These are phyloP conservation scores for Pleurotus giganteus DNA, from an alignment of 768 basidiomycete genomes.

Conservation along the genomic window DNA sequence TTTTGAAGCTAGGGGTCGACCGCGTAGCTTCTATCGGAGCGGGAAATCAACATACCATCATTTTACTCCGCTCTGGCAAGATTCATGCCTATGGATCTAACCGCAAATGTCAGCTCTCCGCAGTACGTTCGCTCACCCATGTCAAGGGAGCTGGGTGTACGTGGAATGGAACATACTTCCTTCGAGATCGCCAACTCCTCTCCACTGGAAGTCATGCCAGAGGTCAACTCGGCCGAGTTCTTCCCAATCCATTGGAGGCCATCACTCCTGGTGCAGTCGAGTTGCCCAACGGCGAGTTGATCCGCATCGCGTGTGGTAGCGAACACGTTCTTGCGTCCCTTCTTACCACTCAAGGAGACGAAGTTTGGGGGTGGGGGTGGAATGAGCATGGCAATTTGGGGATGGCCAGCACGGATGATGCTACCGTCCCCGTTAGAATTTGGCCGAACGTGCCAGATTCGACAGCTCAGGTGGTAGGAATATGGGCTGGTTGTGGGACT, in stretches of 20 bases:
- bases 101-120: slow-evolving; percentile 62
- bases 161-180: slow-evolving; percentile 77
- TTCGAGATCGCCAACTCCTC: slow-evolving; percentile 27
- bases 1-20: slow-evolving; percentile 31
- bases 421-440: slow-evolving; percentile 44
- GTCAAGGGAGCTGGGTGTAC: slow-evolving; percentile 52
- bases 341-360: slow-evolving; percentile 12
- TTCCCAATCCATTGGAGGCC: slow-evolving; percentile 13
- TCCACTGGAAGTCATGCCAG: slow-evolving; percentile 57
- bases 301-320: slow-evolving; percentile 66
- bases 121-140: slow-evolving; percentile 22
- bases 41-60: slow-evolving; percentile 43
- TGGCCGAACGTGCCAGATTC: slow-evolving; percentile 38
- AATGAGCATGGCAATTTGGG: slow-evolving; percentile 98
- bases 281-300: slow-evolving; percentile 21
- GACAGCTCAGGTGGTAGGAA: slow-evolving; percentile 16
- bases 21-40: slow-evolving; percentile 32
- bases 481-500: slow-evolving; percentile 46
- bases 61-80: slow-evolving; percentile 56
- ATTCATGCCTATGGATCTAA: slow-evolving; percentile 65
- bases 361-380: slow-evolving; percentile 94
- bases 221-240: slow-evolving; percentile 64
- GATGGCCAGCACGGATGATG: slow-evolving; percentile 55
- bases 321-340: slow-evolving; percentile 69
- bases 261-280: slow-evolving; percentile 23